Base-by-base conservation (phyloP, 805 yeast species). In the Wickerhamiella dianesei region DNA sequence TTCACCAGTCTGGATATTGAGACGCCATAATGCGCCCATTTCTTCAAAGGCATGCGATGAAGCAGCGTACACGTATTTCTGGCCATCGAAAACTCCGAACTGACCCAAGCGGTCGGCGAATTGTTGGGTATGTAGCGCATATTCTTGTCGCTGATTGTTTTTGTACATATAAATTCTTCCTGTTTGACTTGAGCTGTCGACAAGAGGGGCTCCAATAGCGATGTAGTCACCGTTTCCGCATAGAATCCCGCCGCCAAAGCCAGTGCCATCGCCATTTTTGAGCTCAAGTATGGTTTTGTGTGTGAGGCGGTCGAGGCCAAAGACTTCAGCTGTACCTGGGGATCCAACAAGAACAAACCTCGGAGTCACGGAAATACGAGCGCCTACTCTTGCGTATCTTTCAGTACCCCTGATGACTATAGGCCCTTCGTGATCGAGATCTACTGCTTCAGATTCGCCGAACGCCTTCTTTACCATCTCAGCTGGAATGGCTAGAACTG, bases 11-110 rank as follows among this genome's bases (percentile, higher is more conserved):
- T 57, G 60, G 42, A 64, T 45, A 37, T 60, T 47, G 1, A 73
- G 47, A 35, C 55, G 53, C 71, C 77, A 77, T 3, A 78, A 60
- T 0, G 71, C 70, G 0, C 78, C 80, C 46, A 59, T 58, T 2
- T 73, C 74, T 22, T 56, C 56, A 16, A 48, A 57, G 12, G 67
- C 70, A 16, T 62, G 62, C 1, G 75, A 73, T 0, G 76, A 68
- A 0, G 75, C 63, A 2, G 73, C 54, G 44, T 61, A 62, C 19
- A 73, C 54, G 5, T 48, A 42, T 14, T 40, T 40, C 3, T 41
- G 48, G n/a, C 43, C 35, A 8, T 46, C 49, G 4, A 60, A 43
- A 1, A 55, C 52, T 2, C 67, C 65, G 2, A 61, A 62, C 39
- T 60, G 58, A 4, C 70, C 73, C 32, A 66, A 58, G 46, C 64